Evolutionary conservation across 2,329 filamentous ascomycete species (phyloP), one percentile per base, ranked within the genome.

Genomic region (Microcyclospora tardicrescens): DNA sequence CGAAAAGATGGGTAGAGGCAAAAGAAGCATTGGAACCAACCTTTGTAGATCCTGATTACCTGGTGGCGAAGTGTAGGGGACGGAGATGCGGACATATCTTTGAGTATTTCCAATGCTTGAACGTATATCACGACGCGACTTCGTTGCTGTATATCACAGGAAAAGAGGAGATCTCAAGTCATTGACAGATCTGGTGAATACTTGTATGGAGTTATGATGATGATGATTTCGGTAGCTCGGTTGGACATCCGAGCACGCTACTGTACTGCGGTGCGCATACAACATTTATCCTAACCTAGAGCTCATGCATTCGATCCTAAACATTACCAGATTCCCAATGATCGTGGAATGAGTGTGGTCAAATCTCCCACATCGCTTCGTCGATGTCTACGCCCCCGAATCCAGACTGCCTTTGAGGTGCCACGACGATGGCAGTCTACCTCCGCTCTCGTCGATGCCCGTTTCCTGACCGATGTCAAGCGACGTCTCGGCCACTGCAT

Each of bases 41-140:
- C 83, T 77, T 94, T 95, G 67, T 94, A 95, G 42, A 94, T 75
- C 29, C 73, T 71, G 46, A 94, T 82, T 34, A 94, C 87, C 57
- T 91, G 76, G 43, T 75, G 69, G 39, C 85, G 77, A 19, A 95
- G 70, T 43, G 73, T 64, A 2, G 66, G 38, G 16, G 44, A 33
- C 11, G 41, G 15, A 36, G 40, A 38, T 8, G 19, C 19, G 19
- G 19, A 24, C 19, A 24, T 24, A 8, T 24, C 19, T 24, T 24
- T 24, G 19, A 24, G 19, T 24, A 8, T 24, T 8, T 24, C 8
- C 19, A 8, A 24, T 24, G 19, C 19, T 24, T 8, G 19, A 24
- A 24, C 4, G 8, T 4, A 24, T 24, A 24, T 8, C 19, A 24
- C 19, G 19, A 4, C 19, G 19, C 19, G 19, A 24, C 19, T 24